phyloP scores from a whole-genome alignment of 768 basidiomycete genomes.

The Suillus occidentalis region DNA sequence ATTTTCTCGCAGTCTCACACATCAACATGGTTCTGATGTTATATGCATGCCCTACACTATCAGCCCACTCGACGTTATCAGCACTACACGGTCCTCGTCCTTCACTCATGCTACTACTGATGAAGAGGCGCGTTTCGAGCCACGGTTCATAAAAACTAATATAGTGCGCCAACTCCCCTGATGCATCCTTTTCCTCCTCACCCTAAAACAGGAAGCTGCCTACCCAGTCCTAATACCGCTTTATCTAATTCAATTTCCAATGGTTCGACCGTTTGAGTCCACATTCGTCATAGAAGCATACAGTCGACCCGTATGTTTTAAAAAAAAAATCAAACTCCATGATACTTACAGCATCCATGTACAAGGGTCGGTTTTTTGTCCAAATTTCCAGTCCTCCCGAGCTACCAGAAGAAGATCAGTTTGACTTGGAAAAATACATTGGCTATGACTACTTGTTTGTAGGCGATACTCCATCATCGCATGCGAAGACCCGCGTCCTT shows the following conservation, averaged over 20 bases:
- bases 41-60: constrained; percentile 57
- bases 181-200: constrained; percentile 10
- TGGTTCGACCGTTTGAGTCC: constrained; percentile 26
- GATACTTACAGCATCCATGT: not conserved
- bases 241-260: constrained; percentile 55
- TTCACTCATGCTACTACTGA: constrained; percentile 36
- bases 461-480: constrained; percentile 1
- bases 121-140: constrained; percentile 42
- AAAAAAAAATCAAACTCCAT: not conserved
- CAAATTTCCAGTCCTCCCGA: constrained; percentile 23
- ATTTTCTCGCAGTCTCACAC: constrained; percentile 47
- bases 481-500: constrained; percentile 20
- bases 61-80: constrained; percentile 51
- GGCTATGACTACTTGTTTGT: constrained; percentile 8
- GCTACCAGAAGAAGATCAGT: not conserved
- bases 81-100: constrained; percentile 36
- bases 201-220: constrained; percentile 46
- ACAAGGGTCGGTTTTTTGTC: constrained; percentile 27
- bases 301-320: constrained; percentile 22
- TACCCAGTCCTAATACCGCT: constrained; percentile 66
- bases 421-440: constrained; percentile 5
- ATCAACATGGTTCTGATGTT: constrained; percentile 49
- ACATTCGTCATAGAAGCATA: constrained; percentile 32
- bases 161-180: constrained; percentile 38
- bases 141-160: constrained; percentile 42